Base-by-base conservation (phyloP, 2,329 filamentous ascomycete genomes). In the Fusarium sp. region DNA sequence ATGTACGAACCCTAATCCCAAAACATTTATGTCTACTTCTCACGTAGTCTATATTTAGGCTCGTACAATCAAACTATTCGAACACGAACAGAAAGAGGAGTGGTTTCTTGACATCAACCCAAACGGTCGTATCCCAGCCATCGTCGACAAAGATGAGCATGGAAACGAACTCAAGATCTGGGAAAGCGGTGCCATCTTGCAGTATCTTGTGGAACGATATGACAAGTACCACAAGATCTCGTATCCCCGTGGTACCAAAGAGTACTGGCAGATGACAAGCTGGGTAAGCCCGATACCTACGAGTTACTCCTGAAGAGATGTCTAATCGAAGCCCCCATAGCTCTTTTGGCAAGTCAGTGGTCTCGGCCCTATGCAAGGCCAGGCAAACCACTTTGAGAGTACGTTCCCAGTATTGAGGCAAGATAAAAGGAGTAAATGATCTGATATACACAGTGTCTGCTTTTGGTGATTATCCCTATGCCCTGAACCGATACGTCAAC, bases 31-130 rank as follows among this genome's bases (percentile, higher is more conserved):
- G n/a, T 11, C 3, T 13, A 15, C 13, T 26, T 12, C 33, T 63
- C 26, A 63, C 51, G 4, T 15, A 48, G 13, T 35, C 6, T 44
- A 12, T 24, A 86, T 44, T 12, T 26, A 87, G 85, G 80, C 83
- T 51, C 88, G 90, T 61, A 85, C 88, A 52, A 90, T 96, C 75
- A 87, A 93, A 22, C 88, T 97, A 61, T 84, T 82, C 74, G 92
- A 92, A 71, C 93, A 94, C 80, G 88, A 85, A 22, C 94, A 96
- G 78, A 96, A 96, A 79, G 85, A 96, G 82, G 89, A 89, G 24
- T 97, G 94, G 94, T 98, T 95, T 83, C 88, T 96, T 26, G 90
- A 91, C 48, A 96, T 98, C 85, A 98, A 97, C 83, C 95, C 95
- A 72, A 97, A 97, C 82, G 95, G 95, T 72, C 93, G 95, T 73